phyloP scores from a whole-genome alignment of 768 basidiomycete species.

The Fomitopsis pulvina region DNA sequence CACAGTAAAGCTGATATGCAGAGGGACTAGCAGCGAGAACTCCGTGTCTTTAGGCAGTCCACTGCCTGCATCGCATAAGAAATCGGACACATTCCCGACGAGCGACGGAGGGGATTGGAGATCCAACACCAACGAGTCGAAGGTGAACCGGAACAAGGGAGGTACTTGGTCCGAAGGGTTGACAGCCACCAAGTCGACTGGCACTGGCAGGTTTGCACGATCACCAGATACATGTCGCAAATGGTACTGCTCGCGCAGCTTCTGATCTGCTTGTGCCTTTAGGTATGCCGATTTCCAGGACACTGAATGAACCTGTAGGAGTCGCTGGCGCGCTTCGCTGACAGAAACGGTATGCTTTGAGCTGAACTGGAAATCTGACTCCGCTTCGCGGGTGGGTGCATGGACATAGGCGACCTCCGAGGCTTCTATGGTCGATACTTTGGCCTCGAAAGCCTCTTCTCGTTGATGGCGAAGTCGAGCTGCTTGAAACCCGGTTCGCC shows the following conservation, averaged over 20 bases:
- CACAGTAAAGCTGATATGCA: constrained; percentile 69
- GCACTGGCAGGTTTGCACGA: constrained; percentile 11
- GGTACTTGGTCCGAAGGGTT: constrained; percentile 32
- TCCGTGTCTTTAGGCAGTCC: constrained; percentile 63
- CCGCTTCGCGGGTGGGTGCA: constrained; percentile 18
- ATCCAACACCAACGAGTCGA: constrained; percentile 52
- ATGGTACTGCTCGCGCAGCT: constrained; percentile 10
- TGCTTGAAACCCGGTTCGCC: constrained; percentile 66
- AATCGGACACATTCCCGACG: constrained; percentile 42
- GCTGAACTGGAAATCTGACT: constrained; percentile 57
- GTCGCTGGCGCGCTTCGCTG: constrained; percentile 61
- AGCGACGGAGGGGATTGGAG: constrained; percentile 60
- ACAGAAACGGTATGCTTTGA: constrained; percentile 60
- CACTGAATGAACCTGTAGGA: constrained; percentile 62
- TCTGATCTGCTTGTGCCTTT: constrained; percentile 39
- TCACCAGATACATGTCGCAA: constrained; percentile 2
- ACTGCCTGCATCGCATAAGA: constrained; percentile 58
- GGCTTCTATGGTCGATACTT: constrained; percentile 58
- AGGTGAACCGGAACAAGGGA: constrained; percentile 64
- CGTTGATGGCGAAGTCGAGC: constrained; percentile 63
- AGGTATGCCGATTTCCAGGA: constrained; percentile 49
- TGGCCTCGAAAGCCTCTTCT: constrained; percentile 75
- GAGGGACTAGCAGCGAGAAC: constrained; percentile 77
- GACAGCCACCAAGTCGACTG: constrained; percentile 38
- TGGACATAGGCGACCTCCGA: constrained; percentile 27